Conservation (phyloP, 2,329 filamentous ascomycete genomes). For the Alternaria sp. region DNA sequence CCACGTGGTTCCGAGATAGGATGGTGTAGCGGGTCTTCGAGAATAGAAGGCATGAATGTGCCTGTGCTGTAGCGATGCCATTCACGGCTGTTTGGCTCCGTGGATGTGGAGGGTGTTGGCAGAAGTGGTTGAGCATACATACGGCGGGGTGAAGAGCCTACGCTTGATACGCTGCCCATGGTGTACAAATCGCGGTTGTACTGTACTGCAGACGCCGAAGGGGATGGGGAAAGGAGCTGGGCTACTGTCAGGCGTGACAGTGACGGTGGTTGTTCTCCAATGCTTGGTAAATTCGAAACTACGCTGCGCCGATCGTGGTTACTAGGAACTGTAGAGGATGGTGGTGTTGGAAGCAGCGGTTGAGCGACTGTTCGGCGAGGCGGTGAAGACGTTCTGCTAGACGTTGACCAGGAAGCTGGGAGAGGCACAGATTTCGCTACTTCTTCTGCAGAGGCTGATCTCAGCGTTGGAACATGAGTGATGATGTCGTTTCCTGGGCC, state of each 20-base stretch:
- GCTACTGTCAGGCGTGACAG: slow-evolving; percentile 36
- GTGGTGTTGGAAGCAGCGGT: slow-evolving; percentile 46
- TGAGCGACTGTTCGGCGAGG: slow-evolving; percentile 38
- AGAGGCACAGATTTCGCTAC: slow-evolving; percentile 31
- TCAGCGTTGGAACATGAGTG: slow-evolving; percentile 43
- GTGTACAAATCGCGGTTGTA: slow-evolving; percentile 30
- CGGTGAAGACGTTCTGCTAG: slow-evolving; percentile 22
- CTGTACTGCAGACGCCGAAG: slow-evolving; percentile 41
- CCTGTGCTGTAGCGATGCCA: slow-evolving; percentile 33
- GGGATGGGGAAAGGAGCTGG: slow-evolving; percentile 44
- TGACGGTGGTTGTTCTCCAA: slow-evolving; percentile 30
- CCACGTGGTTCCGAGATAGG: slow-evolving; percentile 13
- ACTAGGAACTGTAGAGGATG: slow-evolving; percentile 40
- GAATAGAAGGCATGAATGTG: slow-evolving; percentile 47
- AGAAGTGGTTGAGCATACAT: slow-evolving; percentile 40
- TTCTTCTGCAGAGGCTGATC: slow-evolving; percentile 28
- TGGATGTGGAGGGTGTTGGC: slow-evolving; percentile 44
- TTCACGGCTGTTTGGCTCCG: slow-evolving; percentile 34
- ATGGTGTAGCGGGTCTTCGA: slow-evolving; percentile 36
- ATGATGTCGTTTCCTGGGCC: slow-evolving; percentile 37
- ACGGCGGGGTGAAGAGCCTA: slow-evolving; percentile 25
- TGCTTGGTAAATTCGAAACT: slow-evolving; percentile 38
- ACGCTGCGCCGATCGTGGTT: slow-evolving; percentile 34
- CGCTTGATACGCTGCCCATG: slow-evolving; percentile 5
- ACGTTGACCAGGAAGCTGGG: slow-evolving; percentile 24